These are phyloP conservation scores for Aspergillus costaricaensis DNA, from an alignment of 2,329 filamentous ascomycete genomes.

Conservation along the genomic window DNA sequence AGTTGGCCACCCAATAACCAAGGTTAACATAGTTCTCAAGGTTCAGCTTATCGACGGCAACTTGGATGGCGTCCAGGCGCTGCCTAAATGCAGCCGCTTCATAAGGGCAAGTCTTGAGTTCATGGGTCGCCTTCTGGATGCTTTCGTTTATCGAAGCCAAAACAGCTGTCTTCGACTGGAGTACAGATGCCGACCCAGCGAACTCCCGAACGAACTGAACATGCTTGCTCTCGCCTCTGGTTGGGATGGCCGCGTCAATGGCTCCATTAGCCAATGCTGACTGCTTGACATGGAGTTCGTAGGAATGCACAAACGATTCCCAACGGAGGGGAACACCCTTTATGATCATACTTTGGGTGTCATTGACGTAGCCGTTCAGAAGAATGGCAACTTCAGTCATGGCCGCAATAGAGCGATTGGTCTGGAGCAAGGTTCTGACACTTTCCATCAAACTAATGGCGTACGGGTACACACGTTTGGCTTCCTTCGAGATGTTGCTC, in stretches of 20 bases:
- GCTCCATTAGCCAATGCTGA: slow-evolving; percentile 60
- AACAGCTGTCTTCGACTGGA: slow-evolving; percentile 84
- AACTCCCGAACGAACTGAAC: slow-evolving; percentile 96
- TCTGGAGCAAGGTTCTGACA: slow-evolving; percentile 89
- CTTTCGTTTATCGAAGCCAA: slow-evolving; percentile 78
- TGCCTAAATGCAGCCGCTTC: slow-evolving; percentile 75
- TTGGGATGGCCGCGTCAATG: slow-evolving; percentile 59
- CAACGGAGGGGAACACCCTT: slow-evolving; percentile 90
- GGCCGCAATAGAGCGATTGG: slow-evolving; percentile 75
- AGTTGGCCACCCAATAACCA: slow-evolving; percentile 80
- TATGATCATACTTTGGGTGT: slow-evolving; percentile 77
- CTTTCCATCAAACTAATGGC: slow-evolving; percentile 99
- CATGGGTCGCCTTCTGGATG: slow-evolving; percentile 76
- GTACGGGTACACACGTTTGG: slow-evolving; percentile 97
- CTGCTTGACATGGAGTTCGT: slow-evolving; percentile 80
- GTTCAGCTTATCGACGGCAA: slow-evolving; percentile 92
- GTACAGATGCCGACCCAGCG: slow-evolving; percentile 77
- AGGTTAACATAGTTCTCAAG: slow-evolving; percentile 95
- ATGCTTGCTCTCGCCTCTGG: slow-evolving; percentile 81
- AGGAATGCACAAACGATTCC: slow-evolving; percentile 97
- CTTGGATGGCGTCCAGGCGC: slow-evolving; percentile 82
- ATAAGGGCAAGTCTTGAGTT: slow-evolving; percentile 83
- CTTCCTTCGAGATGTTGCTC: slow-evolving; percentile 94
- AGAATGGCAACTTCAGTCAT: slow-evolving; percentile 88
- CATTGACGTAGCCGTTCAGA: slow-evolving; percentile 86